Base-by-base conservation (phyloP, 352 stramenopile species). In the Globisporangium takayamanum region DNA sequence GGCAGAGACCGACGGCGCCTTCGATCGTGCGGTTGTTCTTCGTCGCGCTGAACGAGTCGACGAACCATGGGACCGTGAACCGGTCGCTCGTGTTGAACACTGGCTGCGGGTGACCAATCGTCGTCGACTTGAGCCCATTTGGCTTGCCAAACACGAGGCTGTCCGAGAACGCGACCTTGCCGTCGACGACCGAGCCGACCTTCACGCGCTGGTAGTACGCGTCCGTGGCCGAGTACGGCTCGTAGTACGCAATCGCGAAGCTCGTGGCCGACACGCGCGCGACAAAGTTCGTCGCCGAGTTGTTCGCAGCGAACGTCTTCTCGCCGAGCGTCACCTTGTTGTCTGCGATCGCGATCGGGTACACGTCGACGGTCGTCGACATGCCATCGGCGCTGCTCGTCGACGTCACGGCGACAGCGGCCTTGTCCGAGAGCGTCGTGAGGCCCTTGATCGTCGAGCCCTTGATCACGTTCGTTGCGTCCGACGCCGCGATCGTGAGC, bases 11-110 rank as follows among this genome's bases (percentile, higher is more conserved):
- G 12, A 78, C 70, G 3, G 67, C 62, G 50, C 68, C 74, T 1
- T 59, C 62, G 33, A 74, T 64, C 20, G 72, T 82, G 3, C 68
- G 53, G 61, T 81, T 82, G 51, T 66, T 63, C 62, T 83, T 88
- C 55, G 66, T 80, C 14, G 73, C 73, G 46, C 45, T 66, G 28
- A 20, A 59, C 41, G 66, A 67, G 50, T 84, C 72, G 28, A 83
- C 70, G 55, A 88, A 92, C 76, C 78, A 92, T 20, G 82, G 78
- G 16, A 92, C 68, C 0, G 73, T 74, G 60, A 92, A 77, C 36
- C 59, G 72, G 66, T 87, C 59, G 64, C 70, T 85, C 30, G 75
- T 67, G 64, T 80, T 85, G 57, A 82, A 76, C n/a, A 92, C 69
- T 3, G 78, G 57, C 60, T 87, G 70, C 26, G 82, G 80, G 42